phyloP scores from a whole-genome alignment of 345 rosid species.

The Erysimum cheiranthoides region DNA sequence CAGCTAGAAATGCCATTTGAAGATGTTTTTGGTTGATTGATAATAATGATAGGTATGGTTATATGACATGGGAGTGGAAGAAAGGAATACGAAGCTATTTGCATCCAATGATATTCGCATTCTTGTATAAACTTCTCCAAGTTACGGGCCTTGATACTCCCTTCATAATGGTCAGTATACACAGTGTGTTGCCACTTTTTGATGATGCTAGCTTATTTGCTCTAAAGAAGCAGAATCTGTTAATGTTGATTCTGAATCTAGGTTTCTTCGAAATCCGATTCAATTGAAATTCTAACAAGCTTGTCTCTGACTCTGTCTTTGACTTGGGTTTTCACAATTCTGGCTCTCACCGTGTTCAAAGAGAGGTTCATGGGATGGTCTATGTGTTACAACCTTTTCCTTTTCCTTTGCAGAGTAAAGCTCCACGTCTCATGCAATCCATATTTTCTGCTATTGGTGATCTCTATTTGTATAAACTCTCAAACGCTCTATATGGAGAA shows the following conservation, averaged over 20 bases:
- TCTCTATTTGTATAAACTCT: constrained; percentile 77
- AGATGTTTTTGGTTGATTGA: constrained; percentile 4
- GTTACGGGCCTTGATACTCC: constrained; percentile 73
- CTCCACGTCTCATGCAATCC: constrained; percentile 83
- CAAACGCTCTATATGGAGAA: constrained; percentile 59
- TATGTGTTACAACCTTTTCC: background rate
- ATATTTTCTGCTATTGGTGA: constrained; percentile 88
- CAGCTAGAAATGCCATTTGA: background rate
- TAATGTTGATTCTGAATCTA: background rate
- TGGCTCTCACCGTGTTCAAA: background rate
- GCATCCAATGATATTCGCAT: constrained; percentile 84
- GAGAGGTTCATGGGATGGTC: background rate
- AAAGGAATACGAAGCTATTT: constrained; percentile 86
- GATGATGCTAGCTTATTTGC: background rate
- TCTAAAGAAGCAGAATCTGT: background rate
- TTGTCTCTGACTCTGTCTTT: background rate
- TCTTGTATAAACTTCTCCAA: constrained; percentile 70
- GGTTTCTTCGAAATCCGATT: background rate
- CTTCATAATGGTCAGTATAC: constrained; percentile 65
- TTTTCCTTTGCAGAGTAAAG: constrained; percentile 59
- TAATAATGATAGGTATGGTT: constrained; percentile 69
- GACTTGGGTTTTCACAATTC: background rate
- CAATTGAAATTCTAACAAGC: background rate
- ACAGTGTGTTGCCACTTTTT: background rate
- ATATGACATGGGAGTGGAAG: constrained; percentile 96